Conservation (phyloP, 1,139 yeast species). For the Suhomyces kunorum region DNA sequence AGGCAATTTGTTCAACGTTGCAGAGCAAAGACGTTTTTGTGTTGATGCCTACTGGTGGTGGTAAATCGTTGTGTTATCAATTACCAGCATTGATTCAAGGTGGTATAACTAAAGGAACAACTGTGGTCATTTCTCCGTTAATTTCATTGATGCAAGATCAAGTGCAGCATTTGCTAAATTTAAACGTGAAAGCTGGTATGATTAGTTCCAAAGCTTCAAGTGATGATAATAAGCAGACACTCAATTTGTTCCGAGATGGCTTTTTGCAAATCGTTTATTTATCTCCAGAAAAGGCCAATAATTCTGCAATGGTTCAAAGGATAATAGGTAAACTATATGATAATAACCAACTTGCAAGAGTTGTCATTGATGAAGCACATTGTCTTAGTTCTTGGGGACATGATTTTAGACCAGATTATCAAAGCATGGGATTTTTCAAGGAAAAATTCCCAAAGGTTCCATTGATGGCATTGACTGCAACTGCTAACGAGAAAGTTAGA, state of each 20-base stretch:
- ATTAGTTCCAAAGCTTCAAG: constrained; percentile 74
- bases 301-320: constrained; percentile 67
- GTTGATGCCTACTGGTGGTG: constrained; percentile 99
- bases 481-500: constrained; percentile 91
- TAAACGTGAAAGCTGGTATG: constrained; percentile 81
- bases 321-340: constrained; percentile 61
- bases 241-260: constrained; percentile 65
- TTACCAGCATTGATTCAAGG: constrained; percentile 81
- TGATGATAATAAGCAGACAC: constrained; percentile 64
- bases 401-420: constrained; percentile 95
- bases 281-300: constrained; percentile 94
- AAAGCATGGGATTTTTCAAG: constrained; percentile 74
- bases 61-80: constrained; percentile 94
- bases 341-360: constrained; percentile 65
- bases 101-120: constrained; percentile 79
- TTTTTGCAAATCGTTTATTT: constrained; percentile 75
- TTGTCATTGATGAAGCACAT: constrained; percentile 97
- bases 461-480: constrained; percentile 94
- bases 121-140: constrained; percentile 91
- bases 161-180: constrained; percentile 71
- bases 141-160: constrained; percentile 98
- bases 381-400: constrained; percentile 99
- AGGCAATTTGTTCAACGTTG: constrained; percentile 81
- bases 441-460: constrained; percentile 76
- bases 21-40: constrained; percentile 88